A percentile compares a stretch with the other conserved stretches of the same genome.
Conservation (phyloP, 164 flowering plant species). For the Paratinospora sagittata region DNA sequence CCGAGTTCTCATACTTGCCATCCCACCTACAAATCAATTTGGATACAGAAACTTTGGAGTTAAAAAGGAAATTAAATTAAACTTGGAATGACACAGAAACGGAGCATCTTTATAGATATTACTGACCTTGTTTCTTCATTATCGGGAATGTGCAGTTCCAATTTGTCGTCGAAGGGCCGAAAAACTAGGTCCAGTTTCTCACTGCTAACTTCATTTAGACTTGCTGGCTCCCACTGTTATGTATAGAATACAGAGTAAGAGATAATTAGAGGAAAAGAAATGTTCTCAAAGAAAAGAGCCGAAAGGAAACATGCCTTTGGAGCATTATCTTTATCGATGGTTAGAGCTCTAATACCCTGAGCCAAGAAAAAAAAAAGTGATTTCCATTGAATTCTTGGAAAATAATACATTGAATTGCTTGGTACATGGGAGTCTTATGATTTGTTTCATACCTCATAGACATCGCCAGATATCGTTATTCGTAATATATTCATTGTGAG, state of each 20-base stretch:
- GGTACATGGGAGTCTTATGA: neutral
- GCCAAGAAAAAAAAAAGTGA: conserved; percentile 8
- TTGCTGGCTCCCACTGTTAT: conserved; percentile 67
- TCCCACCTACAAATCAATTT: conserved; percentile 47
- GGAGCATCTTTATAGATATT: neutral
- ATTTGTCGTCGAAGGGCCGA: conserved; percentile 48
- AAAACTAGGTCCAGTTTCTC: conserved; percentile 54
- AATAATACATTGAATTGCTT: neutral
- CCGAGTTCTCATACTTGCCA: conserved; percentile 64
- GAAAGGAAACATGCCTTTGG: no score
- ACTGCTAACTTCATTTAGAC: conserved; percentile 42
- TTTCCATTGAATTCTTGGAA: neutral
- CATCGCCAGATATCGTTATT: conserved; percentile 57
- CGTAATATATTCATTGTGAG: conserved; percentile 74
- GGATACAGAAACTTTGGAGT: neutral
- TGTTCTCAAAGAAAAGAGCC: neutral
- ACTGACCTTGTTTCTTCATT: conserved; percentile 57
- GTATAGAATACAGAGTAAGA: neutral
- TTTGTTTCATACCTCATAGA: conserved; percentile 66
- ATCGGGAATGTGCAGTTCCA: conserved; percentile 69
- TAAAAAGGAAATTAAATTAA: neutral
- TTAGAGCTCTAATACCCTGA: conserved; percentile 88
- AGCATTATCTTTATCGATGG: conserved; percentile 86
- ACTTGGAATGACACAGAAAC: neutral
- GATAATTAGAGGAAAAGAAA: neutral